Evolutionary conservation across 805 yeast species (phyloP).

Genomic region (Komagataella populi): DNA sequence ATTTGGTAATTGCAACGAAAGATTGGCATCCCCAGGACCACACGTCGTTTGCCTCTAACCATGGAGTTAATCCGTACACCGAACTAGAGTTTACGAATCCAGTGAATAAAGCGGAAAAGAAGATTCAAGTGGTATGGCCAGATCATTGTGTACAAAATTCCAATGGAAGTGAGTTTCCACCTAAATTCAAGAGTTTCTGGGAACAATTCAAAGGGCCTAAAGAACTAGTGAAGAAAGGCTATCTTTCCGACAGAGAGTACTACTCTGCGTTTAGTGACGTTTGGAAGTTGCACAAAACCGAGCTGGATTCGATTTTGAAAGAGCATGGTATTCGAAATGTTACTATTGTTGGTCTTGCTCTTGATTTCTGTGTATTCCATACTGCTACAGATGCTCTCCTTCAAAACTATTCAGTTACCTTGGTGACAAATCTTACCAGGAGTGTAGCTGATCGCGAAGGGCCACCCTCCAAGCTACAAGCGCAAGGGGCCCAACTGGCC

Average conservation of each 20-base stretch:
- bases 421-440: neutral
- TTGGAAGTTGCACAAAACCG: conserved; percentile 65
- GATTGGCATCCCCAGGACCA: conserved; percentile 87
- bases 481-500: neutral
- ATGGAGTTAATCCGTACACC: conserved; percentile 37
- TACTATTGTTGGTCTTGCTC: conserved; percentile 70
- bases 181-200: conserved; percentile 24
- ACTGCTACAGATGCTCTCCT: conserved; percentile 45
- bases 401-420: neutral
- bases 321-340: conserved; percentile 41
- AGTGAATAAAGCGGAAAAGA: conserved; percentile 10
- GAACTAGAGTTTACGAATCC: conserved; percentile 39
- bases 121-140: conserved; percentile 63
- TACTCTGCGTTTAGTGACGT: conserved; percentile 79
- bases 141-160: conserved; percentile 76
- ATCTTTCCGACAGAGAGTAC: conserved; percentile 59
- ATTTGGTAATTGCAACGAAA: conserved; percentile 53
- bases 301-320: conserved; percentile 34
- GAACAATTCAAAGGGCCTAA: conserved; percentile 20
- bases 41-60: conserved; percentile 68
- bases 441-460: neutral
- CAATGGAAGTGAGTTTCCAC: conserved; percentile 50
- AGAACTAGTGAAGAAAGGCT: conserved; percentile 56
- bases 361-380: conserved; percentile 73
- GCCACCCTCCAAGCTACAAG: neutral